phyloP scores from a whole-genome alignment of 495 filamentous ascomycete genomes.

The Aspergillus haitiensis region DNA sequence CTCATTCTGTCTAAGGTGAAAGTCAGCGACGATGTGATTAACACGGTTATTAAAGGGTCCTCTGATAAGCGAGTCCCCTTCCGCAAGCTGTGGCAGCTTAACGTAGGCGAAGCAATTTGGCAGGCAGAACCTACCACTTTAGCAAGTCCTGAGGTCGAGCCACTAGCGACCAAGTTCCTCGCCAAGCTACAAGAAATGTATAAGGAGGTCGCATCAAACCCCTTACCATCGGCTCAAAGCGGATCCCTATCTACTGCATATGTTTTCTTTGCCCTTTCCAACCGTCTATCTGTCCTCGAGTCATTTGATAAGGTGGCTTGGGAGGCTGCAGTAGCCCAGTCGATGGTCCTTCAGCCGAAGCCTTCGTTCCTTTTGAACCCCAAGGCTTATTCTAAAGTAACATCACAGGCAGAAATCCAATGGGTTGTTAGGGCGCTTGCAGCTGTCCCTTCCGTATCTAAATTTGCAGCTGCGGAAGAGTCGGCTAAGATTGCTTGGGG shows the following conservation, averaged over 20 bases:
- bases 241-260: conserved; percentile 75
- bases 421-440: conserved; percentile 75
- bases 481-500: conserved; percentile 63
- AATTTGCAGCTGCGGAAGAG: conserved; percentile 35
- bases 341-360: conserved; percentile 66
- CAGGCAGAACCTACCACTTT: conserved; percentile 46
- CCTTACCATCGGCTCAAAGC: conserved; percentile 69
- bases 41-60: conserved; percentile 76
- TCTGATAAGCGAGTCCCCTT: conserved; percentile 78
- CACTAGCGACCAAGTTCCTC: conserved; percentile 52
- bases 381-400: conserved; percentile 77
- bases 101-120: conserved; percentile 72
- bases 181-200: conserved; percentile 70
- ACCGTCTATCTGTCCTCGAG: conserved; percentile 33
- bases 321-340: conserved; percentile 58
- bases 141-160: conserved; percentile 43
- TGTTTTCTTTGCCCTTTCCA: conserved; percentile 63
- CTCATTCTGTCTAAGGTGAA: conserved; percentile 58
- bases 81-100: conserved; percentile 78
- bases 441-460: conserved; percentile 52
- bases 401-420: conserved; percentile 65
- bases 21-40: conserved; percentile 61
- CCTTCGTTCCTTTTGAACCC: conserved; percentile 83
- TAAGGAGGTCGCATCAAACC: conserved; percentile 74
- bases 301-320: conserved; percentile 37